These are phyloP conservation scores for Leishmania braziliensis DNA, from an alignment of 208 protist species.

Conservation along the genomic window DNA sequence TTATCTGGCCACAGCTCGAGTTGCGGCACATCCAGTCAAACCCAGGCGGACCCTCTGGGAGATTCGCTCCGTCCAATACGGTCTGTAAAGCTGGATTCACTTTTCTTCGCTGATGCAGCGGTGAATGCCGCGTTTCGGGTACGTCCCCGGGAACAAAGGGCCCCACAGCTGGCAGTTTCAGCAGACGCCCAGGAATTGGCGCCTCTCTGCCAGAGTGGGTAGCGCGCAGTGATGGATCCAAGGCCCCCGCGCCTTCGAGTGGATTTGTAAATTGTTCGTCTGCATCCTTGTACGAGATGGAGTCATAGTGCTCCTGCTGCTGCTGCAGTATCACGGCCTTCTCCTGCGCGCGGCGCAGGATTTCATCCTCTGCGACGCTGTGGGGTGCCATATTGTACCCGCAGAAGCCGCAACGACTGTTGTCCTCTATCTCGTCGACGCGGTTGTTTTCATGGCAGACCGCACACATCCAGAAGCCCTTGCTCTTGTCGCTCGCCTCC, in stretches of 20 bases:
- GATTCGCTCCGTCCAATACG: slow-evolving; percentile 6
- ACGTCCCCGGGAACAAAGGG: slow-evolving; percentile 14
- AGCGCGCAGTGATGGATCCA: slow-evolving; percentile 18
- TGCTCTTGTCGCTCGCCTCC: slow-evolving; percentile 41
- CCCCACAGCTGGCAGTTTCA: slow-evolving; percentile 15
- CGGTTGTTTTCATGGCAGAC: slow-evolving; percentile 88
- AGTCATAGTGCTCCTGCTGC: slow-evolving; percentile 70
- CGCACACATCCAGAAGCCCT: slow-evolving; percentile 84
- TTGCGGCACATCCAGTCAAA: slow-evolving; percentile 91
- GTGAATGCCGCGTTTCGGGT: slow-evolving; percentile 19
- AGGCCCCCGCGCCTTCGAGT: slow-evolving; percentile 39
- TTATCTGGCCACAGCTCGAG: slow-evolving; percentile 60
- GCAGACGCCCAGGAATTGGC: neutral
- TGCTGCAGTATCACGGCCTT: slow-evolving; percentile 34
- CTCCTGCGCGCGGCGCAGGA: slow-evolving; percentile 46
- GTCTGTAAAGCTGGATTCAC: neutral
- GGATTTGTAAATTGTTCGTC: slow-evolving; percentile 70
- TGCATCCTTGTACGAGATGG: slow-evolving; percentile 52
- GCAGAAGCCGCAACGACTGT: slow-evolving; percentile 86
- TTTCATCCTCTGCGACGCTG: slow-evolving; percentile 50
- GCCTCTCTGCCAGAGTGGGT: neutral
- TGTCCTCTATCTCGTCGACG: slow-evolving; percentile 84
- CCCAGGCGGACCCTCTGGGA: slow-evolving; percentile 58
- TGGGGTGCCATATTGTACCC: slow-evolving; percentile 89
- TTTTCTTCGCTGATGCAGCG: slow-evolving; percentile 5